Evolutionary conservation across 495 filamentous ascomycete genomes (phyloP), one percentile per base, ranked within the genome.

Genomic region (Hypoxylon fuscum): DNA sequence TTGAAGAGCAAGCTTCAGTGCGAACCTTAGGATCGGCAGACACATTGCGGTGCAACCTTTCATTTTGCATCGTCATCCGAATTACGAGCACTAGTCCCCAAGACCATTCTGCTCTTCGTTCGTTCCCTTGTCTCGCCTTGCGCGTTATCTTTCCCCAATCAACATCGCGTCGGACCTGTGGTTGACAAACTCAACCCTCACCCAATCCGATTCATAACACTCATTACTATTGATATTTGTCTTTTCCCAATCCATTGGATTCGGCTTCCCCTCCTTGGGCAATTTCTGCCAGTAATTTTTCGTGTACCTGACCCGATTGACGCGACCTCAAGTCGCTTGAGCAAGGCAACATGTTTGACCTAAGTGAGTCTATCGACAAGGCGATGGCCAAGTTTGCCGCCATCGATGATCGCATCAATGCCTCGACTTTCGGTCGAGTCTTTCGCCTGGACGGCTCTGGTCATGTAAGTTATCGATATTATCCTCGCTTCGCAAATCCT

Each of bases 371-470:
- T 17, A 42, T 62, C 57, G 67, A 70, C 20, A 41, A 41, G n/a
- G 21, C 12, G 35, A 59, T 56, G 48, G 56, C 38, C 45, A 68
- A 55, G 53, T 0, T 68, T 1, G 34, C 57, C 21, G n/a, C 38
- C 10, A 25, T 78, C 38, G 74, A 82, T 27, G 54, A 73, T 5
- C 55, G 59, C 22, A 69, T 82, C 25, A 77, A 76, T 21, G 44
- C 23, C 18, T 81, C 80, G 0, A 76, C 83, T 12, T 80, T 92
- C 61, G 90, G 90, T 40, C 81, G 81, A 55, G 83, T 88, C 65
- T 94, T 94, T 73, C 83, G 83, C 22, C 82, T 94, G 5, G 85
- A 89, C 47, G 85, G 85, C 55, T 87, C 81, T 18, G 88, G 89
- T 42, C 88, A 91, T 79, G 82, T 83, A 72, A 75, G 80, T 72